phyloP scores from a whole-genome alignment of 257 asterid species.

The Ehretia macrophylla region DNA sequence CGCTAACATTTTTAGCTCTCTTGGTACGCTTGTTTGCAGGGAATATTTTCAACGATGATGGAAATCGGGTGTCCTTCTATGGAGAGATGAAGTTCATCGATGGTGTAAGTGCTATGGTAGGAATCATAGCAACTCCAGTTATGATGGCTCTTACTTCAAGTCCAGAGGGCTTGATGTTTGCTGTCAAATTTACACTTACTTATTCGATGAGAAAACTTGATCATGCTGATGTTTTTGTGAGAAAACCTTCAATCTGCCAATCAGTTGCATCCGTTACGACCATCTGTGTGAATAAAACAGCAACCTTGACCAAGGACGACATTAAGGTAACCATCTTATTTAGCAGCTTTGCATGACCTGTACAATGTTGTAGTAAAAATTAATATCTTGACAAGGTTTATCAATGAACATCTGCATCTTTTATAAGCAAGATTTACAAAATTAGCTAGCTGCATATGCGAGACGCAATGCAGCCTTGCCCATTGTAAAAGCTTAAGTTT shows the following conservation, averaged over 20 bases:
- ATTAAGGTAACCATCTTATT: neutral
- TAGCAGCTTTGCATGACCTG: neutral
- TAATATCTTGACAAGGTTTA: no score
- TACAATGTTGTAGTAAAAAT: no score
- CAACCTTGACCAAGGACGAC: conserved; percentile 15
- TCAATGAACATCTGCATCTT: no score
- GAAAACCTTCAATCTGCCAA: conserved; percentile 15
- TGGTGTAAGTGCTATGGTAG: conserved; percentile 6
- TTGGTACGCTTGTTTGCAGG: conserved; percentile 12
- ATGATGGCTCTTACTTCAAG: conserved; percentile 20
- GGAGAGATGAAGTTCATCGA: conserved; percentile 9
- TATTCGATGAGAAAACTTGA: conserved; percentile 20
- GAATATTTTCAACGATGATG: neutral
- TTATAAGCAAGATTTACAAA: no score
- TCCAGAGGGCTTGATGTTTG: conserved; percentile 14
- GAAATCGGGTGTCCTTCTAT: neutral
- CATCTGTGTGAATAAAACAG: conserved; percentile 23
- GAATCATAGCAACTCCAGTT: conserved; percentile 14
- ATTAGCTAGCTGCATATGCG: no score
- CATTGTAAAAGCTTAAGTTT: no score
- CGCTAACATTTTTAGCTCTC: conserved; percentile 9
- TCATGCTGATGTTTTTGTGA: conserved; percentile 11
- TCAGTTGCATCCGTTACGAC: conserved; percentile 19
- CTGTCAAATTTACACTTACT: conserved; percentile 12
- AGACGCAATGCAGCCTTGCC: no score